Conservation (phyloP, 768 basidiomycete species). For the Coprinopsis cinerea region DNA sequence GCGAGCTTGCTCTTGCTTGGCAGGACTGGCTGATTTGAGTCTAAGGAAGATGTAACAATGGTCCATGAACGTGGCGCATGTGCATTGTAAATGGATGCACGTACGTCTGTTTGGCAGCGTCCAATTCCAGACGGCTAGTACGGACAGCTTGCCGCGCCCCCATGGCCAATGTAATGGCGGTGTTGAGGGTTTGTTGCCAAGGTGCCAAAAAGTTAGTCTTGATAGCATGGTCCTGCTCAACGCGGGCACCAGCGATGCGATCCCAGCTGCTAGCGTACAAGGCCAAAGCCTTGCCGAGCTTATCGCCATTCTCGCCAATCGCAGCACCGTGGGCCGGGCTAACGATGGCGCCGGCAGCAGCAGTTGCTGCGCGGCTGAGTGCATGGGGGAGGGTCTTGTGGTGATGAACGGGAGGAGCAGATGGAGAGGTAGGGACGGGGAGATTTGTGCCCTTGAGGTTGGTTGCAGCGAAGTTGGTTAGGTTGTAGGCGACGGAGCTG, state of each 20-base stretch:
- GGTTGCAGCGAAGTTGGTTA: conserved; percentile 80
- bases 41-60: too few species aligned
- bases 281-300: conserved; percentile 72
- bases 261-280: conserved; percentile 82
- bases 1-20: conserved; percentile 86
- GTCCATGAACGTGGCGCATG: background rate
- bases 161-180: conserved; percentile 83
- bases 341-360: conserved; percentile 46
- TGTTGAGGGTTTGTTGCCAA: conserved; percentile 84
- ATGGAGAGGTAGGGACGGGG: conserved; percentile 57
- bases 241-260: conserved; percentile 68
- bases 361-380: conserved; percentile 72
- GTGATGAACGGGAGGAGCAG: conserved; percentile 49
- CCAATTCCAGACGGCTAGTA: conserved; percentile 78
- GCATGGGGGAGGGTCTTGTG: conserved; percentile 99
- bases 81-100: conserved; percentile 18
- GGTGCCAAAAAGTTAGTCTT: conserved; percentile 64
- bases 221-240: conserved; percentile 76
- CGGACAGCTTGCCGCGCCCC: conserved; percentile 85
- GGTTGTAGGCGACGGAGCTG: conserved; percentile 61
- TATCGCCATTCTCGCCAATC: conserved; percentile 42
- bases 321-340: conserved; percentile 34
- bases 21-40: conserved; percentile 68
- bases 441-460: conserved; percentile 88
- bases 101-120: conserved; percentile 84